These are phyloP conservation scores for Cercospora zeae-maydis DNA, from an alignment of 2,329 filamentous ascomycete genomes.

Conservation along the genomic window DNA sequence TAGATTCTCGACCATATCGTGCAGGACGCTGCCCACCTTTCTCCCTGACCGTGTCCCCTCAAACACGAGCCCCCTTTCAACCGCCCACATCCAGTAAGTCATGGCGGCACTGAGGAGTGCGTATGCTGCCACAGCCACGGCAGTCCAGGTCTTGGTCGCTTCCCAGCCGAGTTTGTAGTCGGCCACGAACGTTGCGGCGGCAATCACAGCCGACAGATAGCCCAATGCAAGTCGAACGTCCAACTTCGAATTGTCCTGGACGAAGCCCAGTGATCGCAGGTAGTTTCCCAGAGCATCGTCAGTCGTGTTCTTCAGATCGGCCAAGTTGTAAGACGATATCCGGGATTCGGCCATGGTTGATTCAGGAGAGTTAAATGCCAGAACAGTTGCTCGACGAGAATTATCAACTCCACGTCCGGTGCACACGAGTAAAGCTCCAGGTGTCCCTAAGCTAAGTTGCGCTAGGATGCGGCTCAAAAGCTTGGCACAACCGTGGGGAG, in stretches of 20 bases:
- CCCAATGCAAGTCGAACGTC: conserved; percentile 82
- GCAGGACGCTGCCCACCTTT: conserved; percentile 49
- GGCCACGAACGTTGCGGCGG: conserved; percentile 79
- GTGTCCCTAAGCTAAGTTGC: not conserved
- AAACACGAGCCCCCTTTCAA: conserved; percentile 81
- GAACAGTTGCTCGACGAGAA: not conserved
- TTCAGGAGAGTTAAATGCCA: not conserved
- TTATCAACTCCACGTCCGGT: not conserved
- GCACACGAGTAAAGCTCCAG: not conserved
- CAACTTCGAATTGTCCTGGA: conserved; percentile 72
- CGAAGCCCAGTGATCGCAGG: conserved; percentile 81
- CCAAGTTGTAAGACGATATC: conserved; percentile 36
- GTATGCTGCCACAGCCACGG: conserved; percentile 75
- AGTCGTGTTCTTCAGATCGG: conserved; percentile 93
- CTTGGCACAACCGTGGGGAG: not conserved
- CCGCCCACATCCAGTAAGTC: conserved; percentile 77
- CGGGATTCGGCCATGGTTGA: conserved; percentile 32
- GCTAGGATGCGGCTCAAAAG: not conserved
- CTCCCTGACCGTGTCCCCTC: conserved; percentile 67
- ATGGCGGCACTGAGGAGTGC: conserved; percentile 72
- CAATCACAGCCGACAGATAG: conserved; percentile 75
- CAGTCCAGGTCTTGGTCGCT: conserved; percentile 74
- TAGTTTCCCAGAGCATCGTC: conserved; percentile 95
- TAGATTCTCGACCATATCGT: not conserved
- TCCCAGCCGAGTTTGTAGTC: conserved; percentile 93